phyloP scores from a whole-genome alignment of 108 stramenopile genomes.

The Cyclotella choctawhatcheeana region DNA sequence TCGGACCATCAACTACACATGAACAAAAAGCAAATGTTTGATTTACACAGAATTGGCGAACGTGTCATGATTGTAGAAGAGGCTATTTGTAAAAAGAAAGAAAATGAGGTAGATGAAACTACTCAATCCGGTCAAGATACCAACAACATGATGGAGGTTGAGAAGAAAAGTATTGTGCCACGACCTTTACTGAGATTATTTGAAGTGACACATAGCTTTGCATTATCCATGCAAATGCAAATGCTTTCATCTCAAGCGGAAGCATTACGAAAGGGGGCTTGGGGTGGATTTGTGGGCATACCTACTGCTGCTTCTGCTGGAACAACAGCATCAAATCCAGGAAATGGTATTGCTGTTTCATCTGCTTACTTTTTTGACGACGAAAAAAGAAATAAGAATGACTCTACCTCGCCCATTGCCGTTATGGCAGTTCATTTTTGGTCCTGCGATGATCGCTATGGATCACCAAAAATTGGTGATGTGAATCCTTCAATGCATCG shows the following conservation, averaged over 20 bases:
- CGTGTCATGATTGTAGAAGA: conserved; percentile 77
- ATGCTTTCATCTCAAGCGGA: conserved; percentile 85
- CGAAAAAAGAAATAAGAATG: background rate
- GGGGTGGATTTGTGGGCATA: conserved; percentile 52
- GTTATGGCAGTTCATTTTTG: conserved; percentile 86
- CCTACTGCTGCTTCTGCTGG: background rate
- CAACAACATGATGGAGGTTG: background rate
- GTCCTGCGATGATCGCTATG: conserved; percentile 85
- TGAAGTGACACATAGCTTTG: conserved; percentile 82
- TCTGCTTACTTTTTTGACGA: conserved; percentile 80
- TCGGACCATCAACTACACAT: conserved; percentile 85
- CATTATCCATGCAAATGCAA: conserved; percentile 83
- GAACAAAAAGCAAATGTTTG: conserved; percentile 81
- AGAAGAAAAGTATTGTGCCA: conserved; percentile 36
- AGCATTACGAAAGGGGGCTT: conserved; percentile 77
- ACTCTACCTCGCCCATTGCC: conserved; percentile 40
- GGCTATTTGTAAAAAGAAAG: conserved; percentile 42
- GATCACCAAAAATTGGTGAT: conserved; percentile 74
- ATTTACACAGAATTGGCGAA: conserved; percentile 84
- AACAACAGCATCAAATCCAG: conserved; percentile 4
- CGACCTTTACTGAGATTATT: conserved; percentile 77
- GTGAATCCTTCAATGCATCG: conserved; percentile 24
- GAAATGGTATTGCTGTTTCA: conserved; percentile 65
- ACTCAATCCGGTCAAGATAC: background rate
- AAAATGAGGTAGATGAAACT: background rate